These are phyloP conservation scores for Phytophthora pinifolia DNA, from an alignment of 352 stramenopile species.

Conservation along the genomic window DNA sequence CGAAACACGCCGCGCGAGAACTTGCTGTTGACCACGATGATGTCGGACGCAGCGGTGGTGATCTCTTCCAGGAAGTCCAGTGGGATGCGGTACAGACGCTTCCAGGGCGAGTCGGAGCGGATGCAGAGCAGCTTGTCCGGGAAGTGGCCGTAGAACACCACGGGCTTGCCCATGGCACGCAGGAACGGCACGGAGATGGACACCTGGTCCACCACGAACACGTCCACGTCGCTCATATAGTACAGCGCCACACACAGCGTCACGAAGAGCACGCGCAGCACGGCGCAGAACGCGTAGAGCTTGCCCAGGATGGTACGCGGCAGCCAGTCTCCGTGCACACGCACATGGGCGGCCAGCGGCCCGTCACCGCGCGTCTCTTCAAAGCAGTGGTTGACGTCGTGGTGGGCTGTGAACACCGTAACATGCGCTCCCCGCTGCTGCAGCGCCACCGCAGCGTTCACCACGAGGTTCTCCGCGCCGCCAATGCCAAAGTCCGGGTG, in stretches of 20 bases:
- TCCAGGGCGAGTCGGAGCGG: constrained; percentile 60
- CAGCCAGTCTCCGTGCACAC: constrained; percentile 94
- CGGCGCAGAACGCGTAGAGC: constrained; percentile 92
- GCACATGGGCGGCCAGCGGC: constrained; percentile 72
- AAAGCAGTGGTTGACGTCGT: constrained; percentile 95
- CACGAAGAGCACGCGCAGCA: constrained; percentile 94
- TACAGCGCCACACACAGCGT: constrained; percentile 56
- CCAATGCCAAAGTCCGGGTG: constrained; percentile 99
- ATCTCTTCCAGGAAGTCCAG: constrained; percentile 95
- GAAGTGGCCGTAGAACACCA: constrained; percentile 99
- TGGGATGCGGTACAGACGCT: constrained; percentile 87
- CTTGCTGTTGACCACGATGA: constrained; percentile 96
- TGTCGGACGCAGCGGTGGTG: constrained; percentile 92
- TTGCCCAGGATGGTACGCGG: constrained; percentile 87
- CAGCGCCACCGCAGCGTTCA: constrained; percentile 90
- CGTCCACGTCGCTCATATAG: constrained; percentile 55
- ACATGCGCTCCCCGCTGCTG: constrained; percentile 84
- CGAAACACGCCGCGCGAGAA: constrained; percentile 93
- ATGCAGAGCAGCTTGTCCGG: constrained; percentile 96
- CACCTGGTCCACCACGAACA: constrained; percentile 84
- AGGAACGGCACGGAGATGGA: constrained; percentile 80
- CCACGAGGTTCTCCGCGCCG: constrained; percentile 94
- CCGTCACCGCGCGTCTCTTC: constrained; percentile 88
- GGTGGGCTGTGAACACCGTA: constrained; percentile 96
- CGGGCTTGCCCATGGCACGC: constrained; percentile 67